Evolutionary conservation across 305 asterid genomes (phyloP).

Genomic region (Stenogyne calaminthoides): DNA sequence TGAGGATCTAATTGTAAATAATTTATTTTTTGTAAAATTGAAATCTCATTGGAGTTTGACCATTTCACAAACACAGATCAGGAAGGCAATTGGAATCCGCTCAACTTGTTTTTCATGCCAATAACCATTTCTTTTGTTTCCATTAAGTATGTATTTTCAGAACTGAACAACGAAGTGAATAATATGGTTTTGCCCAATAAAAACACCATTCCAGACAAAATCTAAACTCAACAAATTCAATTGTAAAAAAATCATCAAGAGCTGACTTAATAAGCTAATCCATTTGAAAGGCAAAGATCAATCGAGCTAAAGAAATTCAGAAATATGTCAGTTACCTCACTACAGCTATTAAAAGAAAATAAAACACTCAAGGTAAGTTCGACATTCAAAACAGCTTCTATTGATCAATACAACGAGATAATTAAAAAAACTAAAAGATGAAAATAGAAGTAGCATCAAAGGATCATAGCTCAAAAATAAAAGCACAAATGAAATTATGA

Average conservation of each 20-base stretch:
- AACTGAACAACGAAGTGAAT: not conserved
- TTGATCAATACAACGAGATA: not conserved
- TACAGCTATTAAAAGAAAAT: not conserved
- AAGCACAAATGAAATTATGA: not conserved
- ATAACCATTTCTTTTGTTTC: not conserved
- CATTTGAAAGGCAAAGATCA: constrained; percentile 3
- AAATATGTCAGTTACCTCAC: not conserved
- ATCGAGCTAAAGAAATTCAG: constrained; percentile 15
- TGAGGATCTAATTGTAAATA: not conserved
- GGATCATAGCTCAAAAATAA: constrained; percentile 1
- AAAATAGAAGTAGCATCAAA: constrained; percentile 1
- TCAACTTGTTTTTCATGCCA: not conserved
- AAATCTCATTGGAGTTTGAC: not conserved
- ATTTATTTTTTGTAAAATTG: not conserved
- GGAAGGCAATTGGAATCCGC: not conserved
- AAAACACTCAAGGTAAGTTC: not conserved
- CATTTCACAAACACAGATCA: constrained; percentile 12
- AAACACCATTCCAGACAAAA: not conserved
- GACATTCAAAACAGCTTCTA: not conserved
- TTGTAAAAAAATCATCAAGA: not conserved
- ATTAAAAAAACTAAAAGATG: not conserved
- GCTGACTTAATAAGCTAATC: not conserved
- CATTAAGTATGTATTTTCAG: not conserved
- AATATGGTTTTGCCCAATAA: not conserved
- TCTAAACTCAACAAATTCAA: not conserved